Percentiles rank a stretch among this genome's conserved stretches.
Conservation (phyloP, 2,329 filamentous ascomycete genomes). For the Plectosphaerella cucumerina region DNA sequence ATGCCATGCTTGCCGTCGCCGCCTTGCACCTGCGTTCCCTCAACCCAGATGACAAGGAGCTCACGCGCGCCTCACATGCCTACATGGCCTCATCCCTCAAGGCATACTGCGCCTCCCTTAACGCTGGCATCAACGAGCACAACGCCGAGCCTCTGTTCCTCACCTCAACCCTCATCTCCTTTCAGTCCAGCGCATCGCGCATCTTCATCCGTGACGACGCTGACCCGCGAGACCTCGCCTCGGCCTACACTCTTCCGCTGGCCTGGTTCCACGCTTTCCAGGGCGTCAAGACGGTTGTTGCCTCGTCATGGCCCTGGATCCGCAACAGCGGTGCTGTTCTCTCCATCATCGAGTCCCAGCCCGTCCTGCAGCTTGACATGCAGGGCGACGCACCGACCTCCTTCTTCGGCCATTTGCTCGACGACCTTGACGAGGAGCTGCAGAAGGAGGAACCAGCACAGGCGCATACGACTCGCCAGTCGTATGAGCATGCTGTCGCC, state of each 20-base stretch:
- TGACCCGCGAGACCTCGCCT: slow-evolving; percentile 31
- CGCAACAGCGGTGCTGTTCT: slow-evolving; percentile 52
- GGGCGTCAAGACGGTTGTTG: slow-evolving; percentile 61
- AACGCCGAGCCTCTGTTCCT: slow-evolving; percentile 62
- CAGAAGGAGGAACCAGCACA: slow-evolving; percentile 20
- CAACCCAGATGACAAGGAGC: slow-evolving; percentile 51
- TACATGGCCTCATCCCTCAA: slow-evolving; percentile 62
- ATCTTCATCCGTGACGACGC: slow-evolving; percentile 56
- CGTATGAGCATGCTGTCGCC: slow-evolving; percentile 61
- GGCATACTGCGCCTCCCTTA: slow-evolving; percentile 54
- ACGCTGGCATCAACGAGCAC: slow-evolving; percentile 49
- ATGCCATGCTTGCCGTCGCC: slow-evolving; percentile 60
- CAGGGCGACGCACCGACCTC: slow-evolving; percentile 44
- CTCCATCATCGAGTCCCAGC: slow-evolving; percentile 61
- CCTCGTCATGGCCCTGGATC: slow-evolving; percentile 61
- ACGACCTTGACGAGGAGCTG: slow-evolving; percentile 54
- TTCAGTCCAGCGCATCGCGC: slow-evolving; percentile 61
- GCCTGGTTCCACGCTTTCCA: slow-evolving; percentile 66
- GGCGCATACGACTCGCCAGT: slow-evolving; percentile 42
- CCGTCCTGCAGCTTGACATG: slow-evolving; percentile 56
- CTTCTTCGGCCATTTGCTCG: slow-evolving; percentile 59
- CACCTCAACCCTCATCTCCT: slow-evolving; percentile 60
- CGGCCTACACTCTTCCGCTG: slow-evolving; percentile 53
- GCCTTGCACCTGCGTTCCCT: slow-evolving; percentile 58
- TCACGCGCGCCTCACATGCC: slow-evolving; percentile 59